phyloP scores from a whole-genome alignment of 768 basidiomycete species.

The Auricularia auricula-judae region DNA sequence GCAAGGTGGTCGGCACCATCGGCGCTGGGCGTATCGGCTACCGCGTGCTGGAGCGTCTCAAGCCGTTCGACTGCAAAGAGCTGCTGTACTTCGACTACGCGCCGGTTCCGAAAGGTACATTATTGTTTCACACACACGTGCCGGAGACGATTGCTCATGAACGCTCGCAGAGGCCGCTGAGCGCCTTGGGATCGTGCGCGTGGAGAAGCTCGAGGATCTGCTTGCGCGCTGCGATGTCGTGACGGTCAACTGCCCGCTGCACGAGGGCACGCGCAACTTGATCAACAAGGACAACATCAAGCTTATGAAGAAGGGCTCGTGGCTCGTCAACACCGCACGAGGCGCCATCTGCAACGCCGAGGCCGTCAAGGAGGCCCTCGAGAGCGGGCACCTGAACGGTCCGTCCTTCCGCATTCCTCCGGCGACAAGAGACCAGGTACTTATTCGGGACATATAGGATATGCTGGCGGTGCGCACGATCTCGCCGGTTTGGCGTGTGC shows the following conservation, averaged over 20 bases:
- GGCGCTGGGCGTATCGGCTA: constrained; percentile 79
- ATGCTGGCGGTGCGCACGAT: not conserved
- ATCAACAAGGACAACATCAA: constrained; percentile 55
- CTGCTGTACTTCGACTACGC: constrained; percentile 84
- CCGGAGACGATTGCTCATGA: too few species aligned
- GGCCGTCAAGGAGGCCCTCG: constrained; percentile 64
- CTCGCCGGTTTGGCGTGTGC: too few species aligned
- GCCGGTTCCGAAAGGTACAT: constrained; percentile 48
- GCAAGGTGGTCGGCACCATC: constrained; percentile 86
- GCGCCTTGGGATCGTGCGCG: constrained; percentile 58
- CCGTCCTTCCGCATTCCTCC: constrained; percentile 9
- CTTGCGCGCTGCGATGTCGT: constrained; percentile 54
- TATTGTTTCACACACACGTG: too few species aligned
- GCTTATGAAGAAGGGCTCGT: constrained; percentile 47
- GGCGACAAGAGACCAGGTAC: not conserved
- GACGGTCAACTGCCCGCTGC: constrained; percentile 82
- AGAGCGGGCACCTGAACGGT: constrained; percentile 64
- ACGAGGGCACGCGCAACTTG: constrained; percentile 71
- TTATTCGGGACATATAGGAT: not conserved
- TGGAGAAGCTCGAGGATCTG: constrained; percentile 69
- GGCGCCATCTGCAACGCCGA: constrained; percentile 85
- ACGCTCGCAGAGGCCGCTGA: constrained; percentile 42
- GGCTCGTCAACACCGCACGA: constrained; percentile 89
- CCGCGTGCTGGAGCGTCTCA: constrained; percentile 68
- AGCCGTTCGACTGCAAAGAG: constrained; percentile 83